Percentiles rank a stretch among this genome's conserved stretches.
These are phyloP conservation scores for Komagataella pseudopastoris DNA, from an alignment of 805 yeast genomes.

Conservation along the genomic window DNA sequence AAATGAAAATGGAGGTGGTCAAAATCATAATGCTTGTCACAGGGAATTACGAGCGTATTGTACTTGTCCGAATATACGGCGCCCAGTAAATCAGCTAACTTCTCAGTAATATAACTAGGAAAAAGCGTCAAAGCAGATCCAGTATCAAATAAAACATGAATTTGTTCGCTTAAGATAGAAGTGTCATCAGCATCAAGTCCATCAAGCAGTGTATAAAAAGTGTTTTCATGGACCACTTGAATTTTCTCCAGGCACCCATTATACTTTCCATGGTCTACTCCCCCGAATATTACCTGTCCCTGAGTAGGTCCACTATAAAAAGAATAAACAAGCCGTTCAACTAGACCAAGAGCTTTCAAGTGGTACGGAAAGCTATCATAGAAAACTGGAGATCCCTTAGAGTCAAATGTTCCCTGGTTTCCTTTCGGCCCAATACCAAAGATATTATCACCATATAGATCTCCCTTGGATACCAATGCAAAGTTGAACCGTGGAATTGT, in stretches of 20 bases:
- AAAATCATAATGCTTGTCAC: not conserved
- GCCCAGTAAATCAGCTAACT: not conserved
- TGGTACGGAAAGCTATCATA: not conserved
- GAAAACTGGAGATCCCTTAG: not conserved
- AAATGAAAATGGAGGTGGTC: not conserved
- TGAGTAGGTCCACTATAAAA: slow-evolving; percentile 1
- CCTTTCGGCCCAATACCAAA: not conserved
- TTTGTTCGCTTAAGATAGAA: not conserved
- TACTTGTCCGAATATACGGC: not conserved
- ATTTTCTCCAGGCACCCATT: slow-evolving; percentile 29
- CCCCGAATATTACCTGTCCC: slow-evolving; percentile 53
- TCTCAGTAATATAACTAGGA: not conserved
- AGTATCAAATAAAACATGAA: not conserved
- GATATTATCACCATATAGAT: not conserved
- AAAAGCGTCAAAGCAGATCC: not conserved
- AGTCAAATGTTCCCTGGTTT: not conserved
- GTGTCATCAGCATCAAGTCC: not conserved
- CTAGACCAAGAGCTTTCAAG: not conserved
- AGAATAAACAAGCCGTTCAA: not conserved
- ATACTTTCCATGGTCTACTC: slow-evolving; percentile 46
- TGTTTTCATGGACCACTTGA: slow-evolving; percentile 10
- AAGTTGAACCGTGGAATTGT: not conserved
- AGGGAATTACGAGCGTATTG: not conserved
- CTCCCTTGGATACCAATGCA: not conserved
- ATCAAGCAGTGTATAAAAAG: not conserved